phyloP scores from a whole-genome alignment of 2,329 filamentous ascomycete species.

The Sphaerulina musiva region DNA sequence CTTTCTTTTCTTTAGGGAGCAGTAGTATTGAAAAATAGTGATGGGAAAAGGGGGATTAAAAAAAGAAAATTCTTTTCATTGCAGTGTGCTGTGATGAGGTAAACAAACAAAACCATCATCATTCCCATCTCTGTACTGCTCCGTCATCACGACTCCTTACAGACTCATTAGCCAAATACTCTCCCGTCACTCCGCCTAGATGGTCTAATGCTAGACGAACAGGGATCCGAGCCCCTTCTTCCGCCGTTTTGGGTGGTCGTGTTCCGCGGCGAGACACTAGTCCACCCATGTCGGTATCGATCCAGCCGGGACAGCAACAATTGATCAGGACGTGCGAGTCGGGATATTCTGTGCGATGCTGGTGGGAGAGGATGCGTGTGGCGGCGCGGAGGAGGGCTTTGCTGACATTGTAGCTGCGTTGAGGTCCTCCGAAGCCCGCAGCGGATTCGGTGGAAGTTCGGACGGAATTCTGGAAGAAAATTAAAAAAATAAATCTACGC shows the following conservation, averaged over 20 bases:
- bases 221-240: slow-evolving; percentile 34
- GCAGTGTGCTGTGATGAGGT: no score
- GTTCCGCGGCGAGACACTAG: slow-evolving; percentile 23
- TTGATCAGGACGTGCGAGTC: slow-evolving; percentile 30
- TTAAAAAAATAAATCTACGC: neutral
- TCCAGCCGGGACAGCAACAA: slow-evolving; percentile 36
- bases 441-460: slow-evolving; percentile 20
- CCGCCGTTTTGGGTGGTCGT: slow-evolving; percentile 32
- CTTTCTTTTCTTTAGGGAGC: neutral
- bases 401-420: slow-evolving; percentile 31
- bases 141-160: slow-evolving; percentile 29
- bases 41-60: neutral
- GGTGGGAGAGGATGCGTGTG: slow-evolving; percentile 30
- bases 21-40: neutral
- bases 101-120: neutral
- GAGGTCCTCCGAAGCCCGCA: slow-evolving; percentile 27
- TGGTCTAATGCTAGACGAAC: slow-evolving; percentile 34
- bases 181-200: slow-evolving; percentile 30
- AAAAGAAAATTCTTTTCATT: neutral
- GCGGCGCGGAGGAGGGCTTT: slow-evolving; percentile 34
- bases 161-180: slow-evolving; percentile 35
- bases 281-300: slow-evolving; percentile 35
- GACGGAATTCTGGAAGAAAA: slow-evolving; percentile 13
- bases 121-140: slow-evolving; percentile 30
- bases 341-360: slow-evolving; percentile 15